These are phyloP conservation scores for Neurospora pannonica DNA, from an alignment of 495 filamentous ascomycete genomes.

Conservation along the genomic window DNA sequence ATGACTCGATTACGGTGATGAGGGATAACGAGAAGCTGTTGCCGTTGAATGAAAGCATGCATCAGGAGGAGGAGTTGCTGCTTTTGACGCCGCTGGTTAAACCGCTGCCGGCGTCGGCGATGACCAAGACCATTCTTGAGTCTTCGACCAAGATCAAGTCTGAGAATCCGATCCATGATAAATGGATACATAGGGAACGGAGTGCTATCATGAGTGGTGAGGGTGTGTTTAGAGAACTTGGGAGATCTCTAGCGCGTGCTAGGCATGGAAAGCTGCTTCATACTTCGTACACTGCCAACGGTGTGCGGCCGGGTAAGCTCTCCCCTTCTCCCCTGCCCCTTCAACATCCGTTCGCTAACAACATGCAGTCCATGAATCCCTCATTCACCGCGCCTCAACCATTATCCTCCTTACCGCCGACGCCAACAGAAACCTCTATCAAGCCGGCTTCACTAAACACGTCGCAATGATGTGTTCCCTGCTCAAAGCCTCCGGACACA, in stretches of 20 bases:
- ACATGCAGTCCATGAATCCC: constrained; percentile 62
- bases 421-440: constrained; percentile 81
- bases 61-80: constrained; percentile 74
- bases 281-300: constrained; percentile 85
- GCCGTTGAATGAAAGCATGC: constrained; percentile 65
- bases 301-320: constrained; percentile 56
- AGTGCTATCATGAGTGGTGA: constrained; percentile 77
- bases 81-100: constrained; percentile 79
- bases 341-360: constrained; percentile 4
- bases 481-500: constrained; percentile 44
- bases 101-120: constrained; percentile 73
- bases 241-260: constrained; percentile 69
- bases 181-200: constrained; percentile 45
- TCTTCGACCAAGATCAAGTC: constrained; percentile 33
- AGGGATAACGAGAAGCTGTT: constrained; percentile 71
- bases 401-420: constrained; percentile 85
- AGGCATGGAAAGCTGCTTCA: constrained; percentile 74
- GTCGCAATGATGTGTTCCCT: constrained; percentile 81
- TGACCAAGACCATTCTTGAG: constrained; percentile 44
- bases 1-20: constrained; percentile 76
- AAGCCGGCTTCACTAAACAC: constrained; percentile 86
- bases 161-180: constrained; percentile 42
- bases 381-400: constrained; percentile 76
- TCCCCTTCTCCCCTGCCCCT: neutral
- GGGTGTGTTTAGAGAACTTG: constrained; percentile 76